phyloP scores from a whole-genome alignment of 2,329 filamentous ascomycete genomes.

The Trichophyton rubrum region DNA sequence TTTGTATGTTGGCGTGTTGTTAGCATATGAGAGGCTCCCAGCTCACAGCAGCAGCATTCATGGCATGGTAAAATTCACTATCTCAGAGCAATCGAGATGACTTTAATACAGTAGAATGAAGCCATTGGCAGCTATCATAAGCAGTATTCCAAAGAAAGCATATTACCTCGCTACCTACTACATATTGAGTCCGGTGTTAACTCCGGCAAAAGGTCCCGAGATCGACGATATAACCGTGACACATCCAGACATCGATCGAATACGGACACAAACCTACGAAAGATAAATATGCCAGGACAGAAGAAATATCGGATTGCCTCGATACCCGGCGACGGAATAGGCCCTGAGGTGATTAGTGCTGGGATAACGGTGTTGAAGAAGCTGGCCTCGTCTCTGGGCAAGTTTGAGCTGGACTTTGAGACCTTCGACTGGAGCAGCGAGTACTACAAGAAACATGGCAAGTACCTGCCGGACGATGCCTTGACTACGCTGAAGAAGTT shows the following conservation, averaged over 20 bases:
- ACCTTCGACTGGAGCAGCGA: conserved; percentile 40
- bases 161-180: too few relatives aligned
- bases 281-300: background rate
- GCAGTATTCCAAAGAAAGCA: too few relatives aligned
- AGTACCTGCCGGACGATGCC: conserved; percentile 42
- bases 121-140: too few relatives aligned
- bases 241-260: background rate
- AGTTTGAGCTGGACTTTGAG: conserved; percentile 40
- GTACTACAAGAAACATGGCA: conserved; percentile 39
- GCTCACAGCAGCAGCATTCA: too few relatives aligned
- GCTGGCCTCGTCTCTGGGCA: conserved; percentile 32
- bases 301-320: conserved; percentile 42
- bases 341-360: conserved; percentile 53
- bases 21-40: too few relatives aligned
- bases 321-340: conserved; percentile 59
- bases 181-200: background rate
- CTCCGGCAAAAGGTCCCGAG: background rate
- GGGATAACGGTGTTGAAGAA: conserved; percentile 43
- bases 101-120: too few relatives aligned
- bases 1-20: too few relatives aligned
- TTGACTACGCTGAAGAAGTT: conserved; percentile 39
- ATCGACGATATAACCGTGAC: background rate
- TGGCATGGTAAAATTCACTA: too few relatives aligned
- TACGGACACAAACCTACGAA: background rate
- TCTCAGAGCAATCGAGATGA: too few relatives aligned